Conservation (phyloP, 106 monocot genomes). For the Gastrodia elata region DNA sequence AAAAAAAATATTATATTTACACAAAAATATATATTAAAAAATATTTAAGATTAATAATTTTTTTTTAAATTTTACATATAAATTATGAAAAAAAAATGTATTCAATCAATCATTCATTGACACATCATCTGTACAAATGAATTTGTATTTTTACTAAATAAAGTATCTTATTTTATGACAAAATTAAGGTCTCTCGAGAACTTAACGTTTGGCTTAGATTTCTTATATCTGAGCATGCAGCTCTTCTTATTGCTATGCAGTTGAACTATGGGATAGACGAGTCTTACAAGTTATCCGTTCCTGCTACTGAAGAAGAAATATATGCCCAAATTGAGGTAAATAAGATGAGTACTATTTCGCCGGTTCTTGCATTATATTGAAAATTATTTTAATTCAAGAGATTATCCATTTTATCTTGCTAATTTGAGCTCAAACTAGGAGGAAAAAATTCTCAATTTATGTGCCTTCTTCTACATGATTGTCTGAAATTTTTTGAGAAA, state of each 20-base stretch:
- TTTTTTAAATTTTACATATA: too few relatives aligned
- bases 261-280: constrained; percentile 75
- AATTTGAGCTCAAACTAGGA: neutral
- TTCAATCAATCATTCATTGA: too few relatives aligned
- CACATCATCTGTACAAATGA: too few relatives aligned
- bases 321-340: constrained; percentile 63
- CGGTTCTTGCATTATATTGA: neutral
- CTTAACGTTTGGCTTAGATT: too few relatives aligned
- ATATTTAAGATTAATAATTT: too few relatives aligned
- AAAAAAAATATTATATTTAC: too few relatives aligned
- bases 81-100: too few relatives aligned
- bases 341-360: neutral
- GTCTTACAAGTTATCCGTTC: constrained; percentile 61
- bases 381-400: neutral
- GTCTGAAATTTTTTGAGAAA: neutral
- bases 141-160: too few relatives aligned
- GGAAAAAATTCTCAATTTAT: neutral
- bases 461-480: neutral
- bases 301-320: constrained; percentile 30
- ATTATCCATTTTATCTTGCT: neutral
- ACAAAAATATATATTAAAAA: too few relatives aligned
- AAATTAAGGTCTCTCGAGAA: too few relatives aligned
- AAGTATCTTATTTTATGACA: too few relatives aligned
- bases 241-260: constrained; percentile 34
- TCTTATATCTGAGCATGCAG: neutral